Evolutionary conservation across 805 yeast genomes (phyloP).

Genomic region (Teunomyces gatunensis): DNA sequence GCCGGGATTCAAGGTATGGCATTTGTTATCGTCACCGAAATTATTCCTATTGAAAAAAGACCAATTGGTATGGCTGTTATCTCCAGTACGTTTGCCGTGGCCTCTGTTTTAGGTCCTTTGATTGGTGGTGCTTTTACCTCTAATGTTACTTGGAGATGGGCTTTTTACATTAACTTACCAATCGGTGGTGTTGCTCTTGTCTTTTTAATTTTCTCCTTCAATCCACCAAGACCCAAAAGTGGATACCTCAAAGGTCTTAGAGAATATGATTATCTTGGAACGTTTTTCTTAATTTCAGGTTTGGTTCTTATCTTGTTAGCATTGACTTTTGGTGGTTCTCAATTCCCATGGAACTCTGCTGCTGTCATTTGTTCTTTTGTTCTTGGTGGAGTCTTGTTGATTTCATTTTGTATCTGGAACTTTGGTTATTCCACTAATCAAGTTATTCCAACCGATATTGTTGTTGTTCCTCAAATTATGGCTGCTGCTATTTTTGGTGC

Average conservation of each 20-base stretch:
- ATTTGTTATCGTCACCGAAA: slow-evolving; percentile 30
- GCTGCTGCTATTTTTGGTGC: slow-evolving; percentile 14
- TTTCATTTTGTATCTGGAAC: slow-evolving; percentile 19
- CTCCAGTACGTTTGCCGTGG: slow-evolving; percentile 18
- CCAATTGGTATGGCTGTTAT: slow-evolving; percentile 21
- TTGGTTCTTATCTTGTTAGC: slow-evolving; percentile 22
- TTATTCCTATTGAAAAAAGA: slow-evolving; percentile 27
- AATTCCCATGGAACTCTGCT: slow-evolving; percentile 20
- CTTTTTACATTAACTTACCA: slow-evolving; percentile 26
- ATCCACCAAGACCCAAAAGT: slow-evolving; percentile 17
- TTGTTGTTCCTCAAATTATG: slow-evolving; percentile 10
- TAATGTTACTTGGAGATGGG: slow-evolving; percentile 26
- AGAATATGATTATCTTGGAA: slow-evolving; percentile 20
- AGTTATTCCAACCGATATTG: slow-evolving; percentile 16
- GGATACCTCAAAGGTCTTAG: slow-evolving; percentile 13
- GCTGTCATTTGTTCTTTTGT: slow-evolving; percentile 23
- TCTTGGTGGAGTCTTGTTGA: slow-evolving; percentile 23
- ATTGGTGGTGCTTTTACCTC: slow-evolving; percentile 26
- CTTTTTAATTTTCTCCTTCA: slow-evolving; percentile 16
- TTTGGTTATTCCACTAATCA: slow-evolving; percentile 16
- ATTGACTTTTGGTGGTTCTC: slow-evolving; percentile 21
- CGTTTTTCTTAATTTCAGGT: slow-evolving; percentile 17
- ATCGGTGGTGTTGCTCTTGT: slow-evolving; percentile 20
- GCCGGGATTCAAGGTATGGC: slow-evolving; percentile 32
- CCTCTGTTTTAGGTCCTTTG: slow-evolving; percentile 24